Evolutionary conservation across 2,329 filamentous ascomycete species (phyloP).

Genomic region (Aspergillus candidus): DNA sequence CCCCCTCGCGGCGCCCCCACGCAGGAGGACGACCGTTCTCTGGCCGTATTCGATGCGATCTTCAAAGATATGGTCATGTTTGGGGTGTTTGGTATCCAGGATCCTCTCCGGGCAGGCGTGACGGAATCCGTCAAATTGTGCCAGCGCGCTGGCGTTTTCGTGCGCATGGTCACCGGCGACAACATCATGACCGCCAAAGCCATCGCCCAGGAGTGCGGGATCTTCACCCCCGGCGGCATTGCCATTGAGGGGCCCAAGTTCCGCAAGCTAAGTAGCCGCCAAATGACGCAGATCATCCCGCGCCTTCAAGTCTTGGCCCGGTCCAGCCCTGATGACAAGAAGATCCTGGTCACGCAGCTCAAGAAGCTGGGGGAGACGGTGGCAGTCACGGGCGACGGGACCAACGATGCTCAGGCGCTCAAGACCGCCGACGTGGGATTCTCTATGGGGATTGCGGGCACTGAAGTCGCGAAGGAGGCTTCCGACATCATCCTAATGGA

Average conservation of each 20-base stretch:
- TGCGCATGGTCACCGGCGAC: constrained; percentile 82
- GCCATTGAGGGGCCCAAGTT: constrained; percentile 76
- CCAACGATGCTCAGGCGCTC: constrained; percentile 74
- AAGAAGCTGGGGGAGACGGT: constrained; percentile 71
- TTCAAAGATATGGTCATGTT: constrained; percentile 64
- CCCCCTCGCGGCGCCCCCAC: constrained; percentile 60
- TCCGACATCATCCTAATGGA: constrained; percentile 84
- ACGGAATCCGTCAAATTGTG: constrained; percentile 65
- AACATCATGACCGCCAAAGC: constrained; percentile 73
- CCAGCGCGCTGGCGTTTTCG: constrained; percentile 68
- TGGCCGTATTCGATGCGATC: constrained; percentile 60
- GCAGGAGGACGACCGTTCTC: constrained; percentile 52
- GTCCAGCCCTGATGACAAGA: constrained; percentile 72
- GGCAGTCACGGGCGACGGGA: constrained; percentile 76
- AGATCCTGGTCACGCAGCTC: constrained; percentile 63
- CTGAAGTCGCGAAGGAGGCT: constrained; percentile 78
- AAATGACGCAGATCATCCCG: constrained; percentile 64
- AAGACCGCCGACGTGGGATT: constrained; percentile 79
- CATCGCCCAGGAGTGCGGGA: constrained; percentile 73
- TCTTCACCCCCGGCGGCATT: constrained; percentile 60
- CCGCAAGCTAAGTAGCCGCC: constrained; percentile 60
- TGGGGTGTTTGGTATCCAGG: constrained; percentile 71
- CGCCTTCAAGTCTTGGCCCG: constrained; percentile 64
- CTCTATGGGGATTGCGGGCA: constrained; percentile 78
- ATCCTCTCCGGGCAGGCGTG: constrained; percentile 71